phyloP scores from a whole-genome alignment of 495 filamentous ascomycete species.

The Xylaria venustula region DNA sequence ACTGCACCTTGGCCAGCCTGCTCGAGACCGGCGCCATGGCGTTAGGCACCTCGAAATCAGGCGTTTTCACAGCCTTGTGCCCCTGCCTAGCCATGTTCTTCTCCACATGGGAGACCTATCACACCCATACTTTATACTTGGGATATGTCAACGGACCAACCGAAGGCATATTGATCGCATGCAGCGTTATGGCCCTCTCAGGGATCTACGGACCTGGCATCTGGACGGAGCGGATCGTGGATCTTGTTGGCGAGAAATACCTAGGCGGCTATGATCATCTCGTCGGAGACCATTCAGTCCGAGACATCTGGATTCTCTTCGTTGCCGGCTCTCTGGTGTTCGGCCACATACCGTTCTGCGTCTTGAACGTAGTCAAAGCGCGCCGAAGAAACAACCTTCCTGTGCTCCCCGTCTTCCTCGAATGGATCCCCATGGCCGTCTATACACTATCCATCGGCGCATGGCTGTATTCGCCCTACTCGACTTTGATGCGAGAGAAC shows the following conservation, averaged over 20 bases:
- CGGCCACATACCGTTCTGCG: constrained; percentile 77
- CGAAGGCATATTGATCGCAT: constrained; percentile 89
- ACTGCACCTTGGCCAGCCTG: constrained; percentile 89
- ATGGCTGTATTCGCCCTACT: constrained; percentile 89
- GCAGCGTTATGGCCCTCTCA: constrained; percentile 77
- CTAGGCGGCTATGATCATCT: constrained; percentile 49
- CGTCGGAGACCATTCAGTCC: constrained; percentile 67
- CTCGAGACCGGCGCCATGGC: constrained; percentile 91
- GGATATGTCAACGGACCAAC: constrained; percentile 97
- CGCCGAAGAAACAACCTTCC: constrained; percentile 71
- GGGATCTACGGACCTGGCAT: constrained; percentile 86
- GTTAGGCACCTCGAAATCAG: constrained; percentile 73
- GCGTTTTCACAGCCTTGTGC: constrained; percentile 86
- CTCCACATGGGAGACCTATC: constrained; percentile 99
- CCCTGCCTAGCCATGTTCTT: constrained; percentile 98
- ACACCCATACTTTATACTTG: constrained; percentile 95
- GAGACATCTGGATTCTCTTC: constrained; percentile 84
- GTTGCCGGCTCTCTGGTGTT: constrained; percentile 70
- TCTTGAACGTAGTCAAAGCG: constrained; percentile 78
- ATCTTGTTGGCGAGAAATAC: constrained; percentile 57
- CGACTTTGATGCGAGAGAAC: constrained; percentile 73
- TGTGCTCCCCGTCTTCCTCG: constrained; percentile 80
- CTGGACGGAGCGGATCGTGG: constrained; percentile 72
- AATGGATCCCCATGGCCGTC: constrained; percentile 88
- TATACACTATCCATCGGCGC: constrained; percentile 70